Base-by-base conservation (phyloP, 202 grass and related monocot genomes). In the Carex arenaria region DNA sequence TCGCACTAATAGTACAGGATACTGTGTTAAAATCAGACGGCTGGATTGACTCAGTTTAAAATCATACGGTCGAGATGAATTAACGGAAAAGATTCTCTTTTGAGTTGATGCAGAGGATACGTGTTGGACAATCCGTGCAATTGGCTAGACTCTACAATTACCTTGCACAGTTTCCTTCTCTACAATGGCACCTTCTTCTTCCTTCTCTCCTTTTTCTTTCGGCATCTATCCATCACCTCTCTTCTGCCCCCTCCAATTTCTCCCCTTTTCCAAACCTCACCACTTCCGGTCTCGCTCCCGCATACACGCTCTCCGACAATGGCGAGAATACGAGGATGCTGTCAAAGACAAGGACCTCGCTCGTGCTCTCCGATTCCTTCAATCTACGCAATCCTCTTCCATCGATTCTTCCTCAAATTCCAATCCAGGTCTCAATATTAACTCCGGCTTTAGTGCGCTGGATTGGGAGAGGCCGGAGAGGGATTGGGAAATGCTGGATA, bases 291-390 rank as follows among this genome's bases (percentile, higher is more conserved):
- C 67, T 20, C 89, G 89, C 12, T 77, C 67, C 59, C 86, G 89
- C 4, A 78, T 89, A 72, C 89, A 84, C 54, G 90, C 91, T 52
- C 10, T 98, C 52, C 94, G 84, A 81, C 85, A 90, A 82, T 98
- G 95, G 93, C 78, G 86, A 32, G 95, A 98, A 78, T 98, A 95
- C 86, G 93, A 98, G 92, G 93, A 98, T 80, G 91, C 91, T 47
- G 85, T 95, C 42, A 67, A 85, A 79, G 86, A 92, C 69, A 95
- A 92, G 88, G 95, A 98, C 91, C 93, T 98, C 36, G 75, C 93
- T 10, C 91, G 93, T 32, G 93, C 91, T 30, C 93, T 98, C 66
- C 89, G 87, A 10, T 95, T 95, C 88, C 85, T 98, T 76, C 89
- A 90, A 85, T 90, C 95, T 18, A 38, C 56, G 53, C 84, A 87